A percentile compares a stretch with the other conserved stretches of the same genome.
Conservation (phyloP, 768 basidiomycete genomes). For the Suillus luteus region DNA sequence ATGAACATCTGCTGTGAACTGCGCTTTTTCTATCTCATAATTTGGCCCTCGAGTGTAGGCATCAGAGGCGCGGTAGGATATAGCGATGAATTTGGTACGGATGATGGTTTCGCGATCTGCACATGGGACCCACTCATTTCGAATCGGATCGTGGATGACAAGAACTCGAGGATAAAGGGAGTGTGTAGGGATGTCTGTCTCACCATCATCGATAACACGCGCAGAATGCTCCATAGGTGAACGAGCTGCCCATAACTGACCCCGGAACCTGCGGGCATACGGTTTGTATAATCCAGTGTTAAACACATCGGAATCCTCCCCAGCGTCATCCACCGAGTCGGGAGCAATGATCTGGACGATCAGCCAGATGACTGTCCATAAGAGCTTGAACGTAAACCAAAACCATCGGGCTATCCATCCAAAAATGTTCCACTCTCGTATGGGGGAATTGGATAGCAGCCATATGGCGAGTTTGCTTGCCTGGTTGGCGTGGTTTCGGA, state of each 20-base stretch:
- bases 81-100: constrained; percentile 17
- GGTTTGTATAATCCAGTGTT: constrained; percentile 12
- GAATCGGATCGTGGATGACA: constrained; percentile 3
- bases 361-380: constrained; percentile 16
- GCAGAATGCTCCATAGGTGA: constrained; percentile 20
- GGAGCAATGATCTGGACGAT: neutral
- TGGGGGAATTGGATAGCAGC: constrained; percentile 15
- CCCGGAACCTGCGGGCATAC: constrained; percentile 18
- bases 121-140: constrained; percentile 13
- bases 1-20: constrained; percentile 16
- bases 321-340: neutral
- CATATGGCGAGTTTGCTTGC: constrained; percentile 18
- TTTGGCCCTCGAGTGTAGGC: constrained; percentile 14
- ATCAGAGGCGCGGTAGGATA: constrained; percentile 19
- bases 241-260: constrained; percentile 26
- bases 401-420: constrained; percentile 16
- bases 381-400: constrained; percentile 12
- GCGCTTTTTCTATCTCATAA: constrained; percentile 9
- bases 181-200: constrained; percentile 17
- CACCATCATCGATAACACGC: constrained; percentile 7
- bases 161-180: constrained; percentile 19
- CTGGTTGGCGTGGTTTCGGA: constrained; percentile 9
- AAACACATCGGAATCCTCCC: neutral
- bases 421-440: neutral
- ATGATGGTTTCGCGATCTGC: constrained; percentile 12